Evolutionary conservation across 768 basidiomycete genomes (phyloP).

Genomic region (Termitomyces sp.): DNA sequence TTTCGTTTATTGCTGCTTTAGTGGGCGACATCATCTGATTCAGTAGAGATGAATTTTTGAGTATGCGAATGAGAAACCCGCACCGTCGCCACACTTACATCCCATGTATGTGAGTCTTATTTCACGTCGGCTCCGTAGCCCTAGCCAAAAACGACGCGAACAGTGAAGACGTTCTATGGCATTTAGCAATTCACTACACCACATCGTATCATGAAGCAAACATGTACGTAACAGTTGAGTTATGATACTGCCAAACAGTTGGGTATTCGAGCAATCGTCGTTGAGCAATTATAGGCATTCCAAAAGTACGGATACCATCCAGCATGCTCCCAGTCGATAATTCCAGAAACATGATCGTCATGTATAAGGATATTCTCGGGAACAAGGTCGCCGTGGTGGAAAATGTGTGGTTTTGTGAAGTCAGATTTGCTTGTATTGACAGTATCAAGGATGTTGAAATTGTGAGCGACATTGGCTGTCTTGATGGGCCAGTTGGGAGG

Average conservation of each 20-base stretch:
- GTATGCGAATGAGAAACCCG: too few species aligned
- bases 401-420: neutral
- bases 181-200: too few species aligned
- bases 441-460: neutral
- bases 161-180: too few species aligned
- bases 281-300: neutral
- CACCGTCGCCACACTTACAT: too few species aligned
- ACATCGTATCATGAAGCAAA: too few species aligned
- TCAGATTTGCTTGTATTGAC: neutral
- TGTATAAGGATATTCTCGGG: conserved; percentile 1
- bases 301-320: neutral
- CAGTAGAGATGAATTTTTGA: too few species aligned
- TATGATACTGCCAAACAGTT: neutral
- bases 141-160: too few species aligned
- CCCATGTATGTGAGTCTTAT: too few species aligned
- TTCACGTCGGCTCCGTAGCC: too few species aligned
- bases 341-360: neutral
- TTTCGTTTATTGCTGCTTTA: too few species aligned
- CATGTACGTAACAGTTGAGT: too few species aligned
- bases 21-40: too few species aligned
- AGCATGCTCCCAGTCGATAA: neutral
- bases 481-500: neutral
- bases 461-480: neutral
- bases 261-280: neutral
- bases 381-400: neutral